Conservation (phyloP, 768 basidiomycete species). For the Rhodotorula toruloides region DNA sequence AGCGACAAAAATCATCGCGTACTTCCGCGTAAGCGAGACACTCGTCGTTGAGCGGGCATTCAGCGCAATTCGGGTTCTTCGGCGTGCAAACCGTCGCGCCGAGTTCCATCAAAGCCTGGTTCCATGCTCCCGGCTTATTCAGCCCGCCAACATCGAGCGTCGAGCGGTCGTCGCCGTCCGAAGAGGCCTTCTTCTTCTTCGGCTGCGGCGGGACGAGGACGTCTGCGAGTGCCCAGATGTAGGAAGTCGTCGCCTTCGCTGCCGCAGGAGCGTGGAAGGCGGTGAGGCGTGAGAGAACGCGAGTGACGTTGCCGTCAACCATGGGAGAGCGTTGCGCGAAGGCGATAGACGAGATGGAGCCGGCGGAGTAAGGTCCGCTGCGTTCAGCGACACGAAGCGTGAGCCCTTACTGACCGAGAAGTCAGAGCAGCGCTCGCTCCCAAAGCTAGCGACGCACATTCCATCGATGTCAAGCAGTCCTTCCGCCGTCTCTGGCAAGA, state of each 20-base stretch:
- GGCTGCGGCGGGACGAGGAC: slow-evolving; percentile 59
- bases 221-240: slow-evolving; percentile 75
- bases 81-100: slow-evolving; percentile 83
- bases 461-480: slow-evolving; percentile 82
- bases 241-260: slow-evolving; percentile 66
- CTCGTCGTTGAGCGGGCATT: slow-evolving; percentile 65
- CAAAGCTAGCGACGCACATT: slow-evolving; percentile 55
- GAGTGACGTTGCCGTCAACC: slow-evolving; percentile 53
- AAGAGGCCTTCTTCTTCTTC: slow-evolving; percentile 3
- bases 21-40: slow-evolving; percentile 62
- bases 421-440: no score
- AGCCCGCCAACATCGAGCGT: neutral
- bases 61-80: slow-evolving; percentile 65
- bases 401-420: neutral
- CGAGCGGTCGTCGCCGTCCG: neutral
- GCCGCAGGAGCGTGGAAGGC: slow-evolving; percentile 78
- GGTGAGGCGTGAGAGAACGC: slow-evolving; percentile 51
- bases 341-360: slow-evolving; percentile 65
- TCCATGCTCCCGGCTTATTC: slow-evolving; percentile 31
- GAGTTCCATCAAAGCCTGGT: slow-evolving; percentile 84
- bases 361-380: slow-evolving; percentile 43
- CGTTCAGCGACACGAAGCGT: neutral
- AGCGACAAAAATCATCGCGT: slow-evolving; percentile 2
- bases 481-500: slow-evolving; percentile 70
- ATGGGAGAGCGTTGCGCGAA: slow-evolving; percentile 78